These are phyloP conservation scores for Cicer bijugum DNA, from an alignment of 306 rosid species.

Conservation along the genomic window DNA sequence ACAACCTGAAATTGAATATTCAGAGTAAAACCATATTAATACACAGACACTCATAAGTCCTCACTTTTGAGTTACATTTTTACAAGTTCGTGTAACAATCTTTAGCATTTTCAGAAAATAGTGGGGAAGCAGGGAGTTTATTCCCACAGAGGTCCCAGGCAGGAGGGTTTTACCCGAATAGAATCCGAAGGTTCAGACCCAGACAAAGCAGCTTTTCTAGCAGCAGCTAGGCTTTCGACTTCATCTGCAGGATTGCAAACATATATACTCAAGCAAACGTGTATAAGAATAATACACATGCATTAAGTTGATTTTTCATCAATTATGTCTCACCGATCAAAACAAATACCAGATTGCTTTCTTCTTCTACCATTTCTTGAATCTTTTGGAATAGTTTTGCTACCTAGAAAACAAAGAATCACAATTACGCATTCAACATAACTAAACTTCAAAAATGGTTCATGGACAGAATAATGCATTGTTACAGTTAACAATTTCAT, in stretches of 20 bases:
- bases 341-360: slow-evolving; percentile 96
- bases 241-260: slow-evolving; percentile 71
- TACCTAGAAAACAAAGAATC: slow-evolving; percentile 58
- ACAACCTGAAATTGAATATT: slow-evolving; percentile 76
- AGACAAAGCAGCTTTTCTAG: slow-evolving; percentile 94
- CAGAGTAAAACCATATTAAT: slow-evolving; percentile 39
- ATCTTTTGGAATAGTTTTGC: slow-evolving; percentile 92
- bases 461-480: background rate
- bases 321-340: slow-evolving; percentile 83
- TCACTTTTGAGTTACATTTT: slow-evolving; percentile 24
- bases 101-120: slow-evolving; percentile 9
- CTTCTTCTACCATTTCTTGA: slow-evolving; percentile 87
- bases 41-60: slow-evolving; percentile 21
- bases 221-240: slow-evolving; percentile 98
- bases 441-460: slow-evolving; percentile 38
- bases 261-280: slow-evolving; percentile 36
- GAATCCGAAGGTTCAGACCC: slow-evolving; percentile 99
- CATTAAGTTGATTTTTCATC: slow-evolving; percentile 38
- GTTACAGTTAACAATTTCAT: background rate
- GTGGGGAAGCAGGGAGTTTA: slow-evolving; percentile 12
- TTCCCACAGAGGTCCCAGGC: slow-evolving; percentile 29
- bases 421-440: slow-evolving; percentile 15
- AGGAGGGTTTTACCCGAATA: slow-evolving; percentile 72
- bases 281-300: slow-evolving; percentile 41
- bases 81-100: slow-evolving; percentile 9